A percentile compares a stretch with the other conserved stretches of the same genome.
phyloP scores from a whole-genome alignment of 306 rosid species.

The Prunus armeniaca region DNA sequence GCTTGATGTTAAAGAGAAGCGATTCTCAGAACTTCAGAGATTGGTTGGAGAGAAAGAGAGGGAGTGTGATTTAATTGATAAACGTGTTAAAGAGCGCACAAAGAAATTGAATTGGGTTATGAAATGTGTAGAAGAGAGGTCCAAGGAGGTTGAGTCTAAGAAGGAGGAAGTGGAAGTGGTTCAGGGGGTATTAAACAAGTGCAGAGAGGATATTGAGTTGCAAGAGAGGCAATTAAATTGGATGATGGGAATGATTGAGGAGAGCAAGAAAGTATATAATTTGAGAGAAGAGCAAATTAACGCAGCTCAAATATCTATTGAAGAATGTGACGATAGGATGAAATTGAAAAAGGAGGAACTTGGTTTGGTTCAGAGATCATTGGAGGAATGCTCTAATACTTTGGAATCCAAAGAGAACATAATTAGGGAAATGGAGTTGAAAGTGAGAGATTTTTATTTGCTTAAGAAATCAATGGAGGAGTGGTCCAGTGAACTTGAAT shows the following conservation, averaged over 20 bases:
- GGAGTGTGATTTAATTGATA: conserved; percentile 16
- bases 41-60: conserved; percentile 33
- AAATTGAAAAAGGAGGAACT: not conserved
- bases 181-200: not conserved
- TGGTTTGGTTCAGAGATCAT: not conserved
- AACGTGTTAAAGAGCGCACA: conserved; percentile 12
- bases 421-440: not conserved
- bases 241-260: not conserved
- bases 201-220: not conserved
- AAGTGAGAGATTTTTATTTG: not conserved
- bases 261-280: conserved; percentile 20
- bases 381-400: not conserved
- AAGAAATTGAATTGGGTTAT: conserved; percentile 18
- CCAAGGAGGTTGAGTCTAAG: conserved; percentile 5
- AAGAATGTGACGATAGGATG: conserved; percentile 2
- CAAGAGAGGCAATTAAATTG: not conserved
- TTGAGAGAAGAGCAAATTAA: conserved; percentile 8
- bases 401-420: not conserved
- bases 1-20: not conserved
- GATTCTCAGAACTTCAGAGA: conserved; percentile 5
- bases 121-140: not conserved
- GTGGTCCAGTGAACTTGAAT: not conserved
- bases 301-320: conserved; percentile 3
- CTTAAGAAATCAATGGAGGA: conserved; percentile 12
- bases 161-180: conserved; percentile 1